phyloP scores from a whole-genome alignment of 306 rosid genomes.

The Dryas octopetala region DNA sequence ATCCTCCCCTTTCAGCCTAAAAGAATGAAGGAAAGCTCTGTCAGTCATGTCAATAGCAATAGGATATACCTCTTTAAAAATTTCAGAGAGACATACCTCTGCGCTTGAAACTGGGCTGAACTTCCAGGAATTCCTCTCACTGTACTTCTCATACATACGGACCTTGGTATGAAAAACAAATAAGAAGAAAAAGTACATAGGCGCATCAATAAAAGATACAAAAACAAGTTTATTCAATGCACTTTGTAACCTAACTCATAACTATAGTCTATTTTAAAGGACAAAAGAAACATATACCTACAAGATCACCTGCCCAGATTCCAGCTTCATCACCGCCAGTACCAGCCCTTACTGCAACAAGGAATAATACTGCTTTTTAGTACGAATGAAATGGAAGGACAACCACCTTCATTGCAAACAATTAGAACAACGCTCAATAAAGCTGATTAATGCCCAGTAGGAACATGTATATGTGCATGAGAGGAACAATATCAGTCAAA shows the following conservation, averaged over 20 bases:
- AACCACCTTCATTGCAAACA: background rate
- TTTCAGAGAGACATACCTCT: conserved; percentile 45
- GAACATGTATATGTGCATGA: background rate
- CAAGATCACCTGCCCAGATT: conserved; percentile 99
- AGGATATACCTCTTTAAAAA: conserved; percentile 12
- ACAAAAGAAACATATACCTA: conserved; percentile 86
- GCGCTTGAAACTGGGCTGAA: conserved; percentile 64
- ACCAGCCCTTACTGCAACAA: conserved; percentile 91
- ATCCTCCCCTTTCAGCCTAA: conserved; percentile 97
- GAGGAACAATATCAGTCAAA: background rate
- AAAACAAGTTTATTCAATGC: background rate
- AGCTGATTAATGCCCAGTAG: background rate
- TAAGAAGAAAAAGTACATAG: background rate
- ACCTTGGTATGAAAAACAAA: conserved; percentile 45
- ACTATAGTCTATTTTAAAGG: conserved; percentile 27
- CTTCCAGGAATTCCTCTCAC: conserved; percentile 84
- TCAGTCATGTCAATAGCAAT: conserved; percentile 11
- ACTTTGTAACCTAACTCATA: conserved; percentile 2
- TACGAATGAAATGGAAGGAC: conserved; percentile 12
- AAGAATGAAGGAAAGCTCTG: conserved; percentile 20
- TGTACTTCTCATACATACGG: conserved; percentile 88
- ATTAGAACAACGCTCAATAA: background rate
- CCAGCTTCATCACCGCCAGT: conserved; percentile 99
- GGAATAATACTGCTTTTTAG: conserved; percentile 18
- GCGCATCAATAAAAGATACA: background rate